These are phyloP conservation scores for Populus deltoides DNA, from an alignment of 345 rosid species.

Conservation along the genomic window DNA sequence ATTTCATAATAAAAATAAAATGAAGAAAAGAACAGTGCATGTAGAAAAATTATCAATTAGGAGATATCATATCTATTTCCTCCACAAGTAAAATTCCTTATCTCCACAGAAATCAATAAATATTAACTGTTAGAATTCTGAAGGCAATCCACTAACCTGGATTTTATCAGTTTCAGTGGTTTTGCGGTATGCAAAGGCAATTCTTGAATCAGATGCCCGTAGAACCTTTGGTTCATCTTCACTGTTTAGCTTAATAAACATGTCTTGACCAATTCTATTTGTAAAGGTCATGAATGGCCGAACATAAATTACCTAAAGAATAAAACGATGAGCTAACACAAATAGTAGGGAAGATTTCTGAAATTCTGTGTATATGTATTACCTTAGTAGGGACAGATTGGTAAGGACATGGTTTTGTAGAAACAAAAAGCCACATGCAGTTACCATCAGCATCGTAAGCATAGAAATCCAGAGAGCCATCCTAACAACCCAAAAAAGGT, in stretches of 20 bases:
- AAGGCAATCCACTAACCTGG: slow-evolving; percentile 54
- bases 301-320: slow-evolving; percentile 67
- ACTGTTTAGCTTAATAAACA: slow-evolving; percentile 62
- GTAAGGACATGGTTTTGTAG: slow-evolving; percentile 74
- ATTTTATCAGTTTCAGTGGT: slow-evolving; percentile 60
- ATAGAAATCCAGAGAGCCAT: slow-evolving; percentile 84
- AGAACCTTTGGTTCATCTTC: slow-evolving; percentile 82
- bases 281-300: slow-evolving; percentile 96
- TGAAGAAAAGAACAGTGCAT: no score
- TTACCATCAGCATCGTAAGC: slow-evolving; percentile 69
- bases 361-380: not conserved
- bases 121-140: not conserved
- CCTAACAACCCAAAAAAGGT: slow-evolving; percentile 44
- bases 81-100: not conserved
- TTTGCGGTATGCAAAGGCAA: slow-evolving; percentile 57
- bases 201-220: slow-evolving; percentile 69
- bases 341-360: not conserved
- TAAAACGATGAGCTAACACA: slow-evolving; percentile 6
- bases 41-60: no score
- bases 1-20: no score
- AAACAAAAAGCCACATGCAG: slow-evolving; percentile 74
- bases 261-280: slow-evolving; percentile 81
- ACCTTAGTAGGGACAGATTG: slow-evolving; percentile 96
- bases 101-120: not conserved
- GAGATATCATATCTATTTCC: no score